These are phyloP conservation scores for Mucor mucedo DNA, from an alignment of 371 early-diverging fungal genomes.

Conservation along the genomic window DNA sequence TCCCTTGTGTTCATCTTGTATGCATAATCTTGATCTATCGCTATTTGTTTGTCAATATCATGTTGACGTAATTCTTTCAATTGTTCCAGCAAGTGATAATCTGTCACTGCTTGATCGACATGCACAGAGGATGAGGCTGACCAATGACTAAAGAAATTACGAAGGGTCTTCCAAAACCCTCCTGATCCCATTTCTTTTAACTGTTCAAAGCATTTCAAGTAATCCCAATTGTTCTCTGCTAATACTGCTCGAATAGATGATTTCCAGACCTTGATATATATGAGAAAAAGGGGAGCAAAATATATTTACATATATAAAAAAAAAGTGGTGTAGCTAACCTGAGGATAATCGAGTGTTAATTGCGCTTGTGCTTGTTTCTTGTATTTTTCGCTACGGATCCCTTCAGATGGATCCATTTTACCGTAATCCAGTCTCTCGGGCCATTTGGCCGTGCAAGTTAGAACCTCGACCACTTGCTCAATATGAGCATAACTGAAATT, in stretches of 20 bases:
- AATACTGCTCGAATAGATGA: conserved; percentile 61
- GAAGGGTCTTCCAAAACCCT: conserved; percentile 46
- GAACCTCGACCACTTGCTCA: conserved; percentile 36
- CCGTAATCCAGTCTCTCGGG: conserved; percentile 49
- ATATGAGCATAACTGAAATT: conserved; percentile 38
- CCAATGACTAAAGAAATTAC: conserved; percentile 48
- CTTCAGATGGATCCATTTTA: conserved; percentile 39
- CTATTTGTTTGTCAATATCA: conserved; percentile 22
- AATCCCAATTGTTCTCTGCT: conserved; percentile 65
- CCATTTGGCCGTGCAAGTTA: conserved; percentile 24
- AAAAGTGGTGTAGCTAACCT: conserved; percentile 24
- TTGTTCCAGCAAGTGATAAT: conserved; percentile 35
- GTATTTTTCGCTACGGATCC: conserved; percentile 43
- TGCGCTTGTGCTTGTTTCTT: conserved; percentile 39
- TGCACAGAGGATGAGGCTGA: conserved; percentile 12
- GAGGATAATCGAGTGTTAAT: conserved; percentile 43
- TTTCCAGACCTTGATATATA: conserved; percentile 42
- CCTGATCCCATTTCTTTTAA: conserved; percentile 47
- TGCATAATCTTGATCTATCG: conserved; percentile 39
- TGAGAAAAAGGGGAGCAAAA: background rate
- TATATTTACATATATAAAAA: background rate
- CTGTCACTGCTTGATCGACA: background rate
- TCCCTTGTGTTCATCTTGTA: conserved; percentile 43
- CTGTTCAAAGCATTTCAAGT: conserved; percentile 42
- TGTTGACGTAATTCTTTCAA: conserved; percentile 29